Conservation (phyloP, 441 rosid genomes). For the Dalechampia spathulata region DNA sequence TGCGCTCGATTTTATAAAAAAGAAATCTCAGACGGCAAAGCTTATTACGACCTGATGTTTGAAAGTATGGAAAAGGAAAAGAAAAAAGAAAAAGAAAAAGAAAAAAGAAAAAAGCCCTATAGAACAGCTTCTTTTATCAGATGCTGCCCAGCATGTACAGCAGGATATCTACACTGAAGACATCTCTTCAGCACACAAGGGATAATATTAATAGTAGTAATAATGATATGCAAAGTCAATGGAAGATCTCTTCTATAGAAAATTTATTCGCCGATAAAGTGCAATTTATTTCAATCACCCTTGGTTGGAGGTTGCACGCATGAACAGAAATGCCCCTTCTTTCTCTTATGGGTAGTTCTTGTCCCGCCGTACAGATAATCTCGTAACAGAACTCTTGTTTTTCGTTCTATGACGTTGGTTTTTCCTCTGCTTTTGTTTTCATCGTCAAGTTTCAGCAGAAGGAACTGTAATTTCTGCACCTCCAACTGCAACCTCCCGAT, state of each 20-base stretch:
- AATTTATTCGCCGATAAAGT: no score
- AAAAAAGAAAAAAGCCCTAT: constrained; percentile 5
- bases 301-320: constrained; percentile 72
- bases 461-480: constrained; percentile 83
- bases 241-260: constrained; percentile 11
- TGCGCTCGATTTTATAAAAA: no score
- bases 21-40: no score
- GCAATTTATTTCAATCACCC: no score
- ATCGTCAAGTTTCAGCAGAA: constrained; percentile 62
- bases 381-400: constrained; percentile 54
- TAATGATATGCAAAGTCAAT: no score
- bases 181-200: constrained; percentile 13
- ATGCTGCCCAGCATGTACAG: constrained; percentile 27
- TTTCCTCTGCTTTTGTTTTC: constrained; percentile 49
- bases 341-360: constrained; percentile 39
- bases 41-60: not conserved
- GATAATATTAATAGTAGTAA: no score
- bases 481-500: constrained; percentile 78
- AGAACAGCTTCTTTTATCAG: constrained; percentile 17
- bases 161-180: constrained; percentile 16
- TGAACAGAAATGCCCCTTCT: constrained; percentile 61
- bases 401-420: constrained; percentile 36
- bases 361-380: constrained; percentile 73
- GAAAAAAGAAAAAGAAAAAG: not conserved
- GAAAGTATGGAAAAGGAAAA: not conserved